Evolutionary conservation across 306 rosid species (phyloP).

Genomic region (Quercus variabilis): DNA sequence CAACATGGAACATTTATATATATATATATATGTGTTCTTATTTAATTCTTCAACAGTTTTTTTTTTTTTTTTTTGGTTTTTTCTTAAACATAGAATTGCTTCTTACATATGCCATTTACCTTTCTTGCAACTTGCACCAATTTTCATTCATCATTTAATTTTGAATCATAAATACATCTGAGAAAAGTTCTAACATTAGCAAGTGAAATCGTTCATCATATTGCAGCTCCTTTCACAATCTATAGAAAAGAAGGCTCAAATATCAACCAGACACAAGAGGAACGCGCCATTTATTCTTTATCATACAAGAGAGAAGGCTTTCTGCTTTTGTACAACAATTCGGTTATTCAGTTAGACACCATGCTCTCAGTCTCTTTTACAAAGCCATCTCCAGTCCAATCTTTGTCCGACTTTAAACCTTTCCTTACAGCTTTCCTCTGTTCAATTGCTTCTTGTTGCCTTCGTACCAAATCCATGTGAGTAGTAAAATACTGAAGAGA

Average conservation of each 20-base stretch:
- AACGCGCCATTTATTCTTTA: conserved; percentile 3
- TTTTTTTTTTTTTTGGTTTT: background rate
- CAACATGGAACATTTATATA: too few relatives aligned
- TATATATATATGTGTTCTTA: too few relatives aligned
- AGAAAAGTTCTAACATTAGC: background rate
- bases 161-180: background rate
- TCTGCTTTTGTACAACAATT: background rate
- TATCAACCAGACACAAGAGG: conserved; percentile 6
- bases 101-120: background rate
- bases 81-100: background rate
- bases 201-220: conserved; percentile 13
- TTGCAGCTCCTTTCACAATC: background rate
- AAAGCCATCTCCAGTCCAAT: conserved; percentile 99
- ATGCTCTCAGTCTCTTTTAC: conserved; percentile 90
- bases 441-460: conserved; percentile 82
- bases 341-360: conserved; percentile 90
- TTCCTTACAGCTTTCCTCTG: conserved; percentile 76
- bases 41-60: too few relatives aligned
- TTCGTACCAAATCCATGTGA: conserved; percentile 78
- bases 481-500: conserved; percentile 86
- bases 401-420: conserved; percentile 89
- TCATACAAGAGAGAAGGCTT: conserved; percentile 2
- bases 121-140: background rate
- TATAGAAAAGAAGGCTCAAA: background rate
- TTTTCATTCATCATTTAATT: background rate